These are phyloP conservation scores for Fusarium abutilonis DNA, from an alignment of 2,329 filamentous ascomycete genomes.

Conservation along the genomic window DNA sequence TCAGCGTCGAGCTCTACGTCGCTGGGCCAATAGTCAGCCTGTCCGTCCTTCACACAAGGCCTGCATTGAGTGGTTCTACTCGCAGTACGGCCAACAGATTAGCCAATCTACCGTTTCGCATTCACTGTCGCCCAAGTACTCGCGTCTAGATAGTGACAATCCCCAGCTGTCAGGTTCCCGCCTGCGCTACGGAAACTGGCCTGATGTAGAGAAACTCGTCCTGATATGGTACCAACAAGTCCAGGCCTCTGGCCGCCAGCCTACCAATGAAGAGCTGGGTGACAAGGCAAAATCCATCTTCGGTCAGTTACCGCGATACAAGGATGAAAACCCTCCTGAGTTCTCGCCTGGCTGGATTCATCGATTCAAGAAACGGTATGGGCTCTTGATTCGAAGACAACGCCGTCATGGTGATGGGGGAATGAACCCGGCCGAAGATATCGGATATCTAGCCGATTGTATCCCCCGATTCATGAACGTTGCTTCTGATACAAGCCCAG, in stretches of 20 bases:
- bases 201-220: conserved; percentile 68
- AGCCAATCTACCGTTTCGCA: conserved; percentile 72
- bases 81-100: conserved; percentile 67
- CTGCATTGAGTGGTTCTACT: conserved; percentile 71
- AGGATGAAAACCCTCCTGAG: conserved; percentile 67
- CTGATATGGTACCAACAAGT: conserved; percentile 65
- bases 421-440: conserved; percentile 62
- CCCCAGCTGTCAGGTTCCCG: conserved; percentile 70
- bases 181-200: conserved; percentile 71
- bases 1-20: conserved; percentile 67
- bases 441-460: conserved; percentile 68
- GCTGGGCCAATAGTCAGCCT: conserved; percentile 67
- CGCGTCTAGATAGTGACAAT: conserved; percentile 67
- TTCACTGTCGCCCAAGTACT: conserved; percentile 69
- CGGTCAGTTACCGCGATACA: conserved; percentile 66
- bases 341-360: conserved; percentile 73
- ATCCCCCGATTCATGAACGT: conserved; percentile 69
- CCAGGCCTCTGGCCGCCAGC: conserved; percentile 63
- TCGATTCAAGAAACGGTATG: conserved; percentile 71
- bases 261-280: conserved; percentile 70
- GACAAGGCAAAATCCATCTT: conserved; percentile 71
- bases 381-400: conserved; percentile 65
- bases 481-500: conserved; percentile 66
- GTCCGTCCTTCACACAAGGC: conserved; percentile 68
- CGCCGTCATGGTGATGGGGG: conserved; percentile 61